phyloP scores from a whole-genome alignment of 2,329 filamentous ascomycete species.

The Ilyonectria sp. region DNA sequence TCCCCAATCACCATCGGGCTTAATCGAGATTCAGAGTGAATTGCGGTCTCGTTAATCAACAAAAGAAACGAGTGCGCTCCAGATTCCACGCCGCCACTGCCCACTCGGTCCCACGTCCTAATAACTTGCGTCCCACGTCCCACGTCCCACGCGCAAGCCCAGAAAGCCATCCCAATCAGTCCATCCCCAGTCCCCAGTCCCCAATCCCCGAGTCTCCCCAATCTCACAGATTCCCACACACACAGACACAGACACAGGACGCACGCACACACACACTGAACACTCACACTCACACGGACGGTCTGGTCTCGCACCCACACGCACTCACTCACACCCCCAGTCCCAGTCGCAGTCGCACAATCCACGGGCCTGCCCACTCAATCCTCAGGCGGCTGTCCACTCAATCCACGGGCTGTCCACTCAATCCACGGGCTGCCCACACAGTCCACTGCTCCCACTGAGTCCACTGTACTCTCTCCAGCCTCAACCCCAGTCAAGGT shows the following conservation, averaged over 20 bases:
- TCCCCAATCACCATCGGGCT: constrained; percentile 19
- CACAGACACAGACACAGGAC: constrained; percentile 2
- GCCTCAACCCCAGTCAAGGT: constrained; percentile 26
- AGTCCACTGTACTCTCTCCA: constrained; percentile 4
- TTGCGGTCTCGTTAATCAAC: constrained; percentile 5
- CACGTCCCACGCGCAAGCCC: constrained; percentile 28
- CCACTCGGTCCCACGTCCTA: constrained; percentile 5
- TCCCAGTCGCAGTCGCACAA: constrained; percentile 27
- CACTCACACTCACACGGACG: constrained; percentile 2
- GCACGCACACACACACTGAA: constrained; percentile 16
- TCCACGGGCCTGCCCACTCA: neutral
- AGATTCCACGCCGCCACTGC: constrained; percentile 11
- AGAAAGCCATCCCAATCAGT: constrained; percentile 10
- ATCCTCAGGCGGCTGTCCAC: too few relatives aligned
- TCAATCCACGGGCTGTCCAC: too few relatives aligned
- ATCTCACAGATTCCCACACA: constrained; percentile 27
- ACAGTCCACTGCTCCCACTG: neutral
- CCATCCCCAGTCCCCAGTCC: constrained; percentile 17
- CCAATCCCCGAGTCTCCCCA: neutral
- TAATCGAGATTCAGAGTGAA: constrained; percentile 13
- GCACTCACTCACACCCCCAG: constrained; percentile 21
- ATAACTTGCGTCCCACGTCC: constrained; percentile 23
- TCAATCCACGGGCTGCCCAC: neutral
- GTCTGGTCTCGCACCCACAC: constrained; percentile 9
- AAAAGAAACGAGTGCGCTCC: constrained; percentile 5